A percentile compares a stretch with the other conserved stretches of the same genome.
Conservation (phyloP, 2,329 filamentous ascomycete genomes). For the Colletotrichum cuscutae region DNA sequence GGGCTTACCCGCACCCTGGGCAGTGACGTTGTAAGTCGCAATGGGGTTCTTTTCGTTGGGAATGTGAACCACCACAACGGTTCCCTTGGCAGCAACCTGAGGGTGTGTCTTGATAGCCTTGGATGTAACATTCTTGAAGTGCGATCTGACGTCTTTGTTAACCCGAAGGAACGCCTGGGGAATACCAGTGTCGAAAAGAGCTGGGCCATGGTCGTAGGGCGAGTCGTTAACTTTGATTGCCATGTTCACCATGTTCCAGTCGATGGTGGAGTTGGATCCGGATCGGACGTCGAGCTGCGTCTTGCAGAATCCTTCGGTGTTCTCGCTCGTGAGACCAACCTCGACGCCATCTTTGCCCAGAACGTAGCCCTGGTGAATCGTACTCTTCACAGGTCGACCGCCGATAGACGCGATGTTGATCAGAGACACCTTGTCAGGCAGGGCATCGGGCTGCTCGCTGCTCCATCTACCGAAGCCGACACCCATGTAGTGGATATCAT, state of each 20-base stretch:
- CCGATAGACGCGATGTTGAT: neutral
- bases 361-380: constrained; percentile 14
- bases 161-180: constrained; percentile 1
- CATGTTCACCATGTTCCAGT: constrained; percentile 23
- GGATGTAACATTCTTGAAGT: neutral
- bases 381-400: neutral
- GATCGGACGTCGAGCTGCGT: neutral
- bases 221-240: constrained; percentile 1
- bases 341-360: neutral
- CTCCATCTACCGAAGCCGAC: constrained; percentile 19
- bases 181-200: constrained; percentile 17
- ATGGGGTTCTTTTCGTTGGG: constrained; percentile 8
- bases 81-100: neutral
- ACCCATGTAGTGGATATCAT: neutral
- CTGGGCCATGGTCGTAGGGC: neutral
- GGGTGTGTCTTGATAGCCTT: neutral
- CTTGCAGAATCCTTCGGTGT: neutral
- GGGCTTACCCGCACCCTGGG: neutral
- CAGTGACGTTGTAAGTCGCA: constrained; percentile 3
- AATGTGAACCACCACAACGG: neutral
- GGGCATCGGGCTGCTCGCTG: neutral
- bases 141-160: neutral
- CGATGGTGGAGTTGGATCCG: neutral
- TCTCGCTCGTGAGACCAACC: constrained; percentile 1
- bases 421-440: neutral